Conservation (phyloP, 2,329 filamentous ascomycete species). For the Verticillium nonalfalfae region DNA sequence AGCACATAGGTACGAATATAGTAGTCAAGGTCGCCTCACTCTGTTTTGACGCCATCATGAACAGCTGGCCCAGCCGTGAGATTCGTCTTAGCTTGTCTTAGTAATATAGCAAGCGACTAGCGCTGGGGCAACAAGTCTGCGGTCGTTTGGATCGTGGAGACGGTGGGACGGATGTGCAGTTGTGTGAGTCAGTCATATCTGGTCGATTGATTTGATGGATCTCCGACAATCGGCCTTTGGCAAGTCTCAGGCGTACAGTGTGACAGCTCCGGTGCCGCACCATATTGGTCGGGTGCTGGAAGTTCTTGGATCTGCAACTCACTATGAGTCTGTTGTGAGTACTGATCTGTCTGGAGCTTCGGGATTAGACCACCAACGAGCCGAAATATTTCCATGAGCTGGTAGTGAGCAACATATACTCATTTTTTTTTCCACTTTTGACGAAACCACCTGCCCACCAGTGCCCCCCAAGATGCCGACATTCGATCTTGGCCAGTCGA, state of each 20-base stretch:
- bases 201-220: neutral
- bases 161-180: neutral
- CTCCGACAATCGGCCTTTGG: neutral
- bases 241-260: neutral
- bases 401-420: neutral
- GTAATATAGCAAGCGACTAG: too few species aligned
- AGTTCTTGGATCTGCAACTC: neutral
- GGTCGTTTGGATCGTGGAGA: neutral
- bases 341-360: neutral
- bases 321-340: neutral
- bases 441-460: neutral
- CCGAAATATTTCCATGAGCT: neutral
- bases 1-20: too few species aligned
- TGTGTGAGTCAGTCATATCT: neutral
- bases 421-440: neutral
- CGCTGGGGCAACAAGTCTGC: neutral
- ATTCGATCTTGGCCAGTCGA: constrained; percentile 59
- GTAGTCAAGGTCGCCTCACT: too few species aligned
- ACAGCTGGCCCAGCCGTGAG: too few species aligned
- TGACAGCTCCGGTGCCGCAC: neutral
- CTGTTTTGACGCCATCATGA: too few species aligned
- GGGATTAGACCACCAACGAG: neutral
- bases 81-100: too few species aligned
- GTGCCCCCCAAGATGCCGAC: constrained; percentile 30
- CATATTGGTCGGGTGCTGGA: neutral